These are phyloP conservation scores for Debaryomyces maramus DNA, from an alignment of 805 yeast genomes.

Conservation along the genomic window DNA sequence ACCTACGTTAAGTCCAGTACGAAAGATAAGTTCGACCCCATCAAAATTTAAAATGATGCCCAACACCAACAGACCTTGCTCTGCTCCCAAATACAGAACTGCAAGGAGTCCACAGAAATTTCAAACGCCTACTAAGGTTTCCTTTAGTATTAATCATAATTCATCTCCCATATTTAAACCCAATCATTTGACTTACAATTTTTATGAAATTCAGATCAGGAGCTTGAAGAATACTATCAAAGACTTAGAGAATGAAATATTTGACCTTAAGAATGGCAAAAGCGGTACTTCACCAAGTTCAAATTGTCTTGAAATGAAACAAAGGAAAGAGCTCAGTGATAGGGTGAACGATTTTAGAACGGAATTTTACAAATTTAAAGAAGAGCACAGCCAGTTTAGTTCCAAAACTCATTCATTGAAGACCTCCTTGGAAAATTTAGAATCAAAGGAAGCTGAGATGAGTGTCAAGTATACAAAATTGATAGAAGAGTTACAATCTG, in stretches of 20 bases:
- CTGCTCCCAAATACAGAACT: conserved; percentile 1
- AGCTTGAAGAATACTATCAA: conserved; percentile 11
- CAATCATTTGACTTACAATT: conserved; percentile 7
- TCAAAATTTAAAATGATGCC: conserved; percentile 3
- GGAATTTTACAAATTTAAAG: conserved; percentile 11
- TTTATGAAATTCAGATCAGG: conserved; percentile 7
- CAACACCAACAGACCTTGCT: background rate
- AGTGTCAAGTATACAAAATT: background rate
- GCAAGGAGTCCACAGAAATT: background rate
- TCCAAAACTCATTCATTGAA: background rate
- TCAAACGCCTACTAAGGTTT: background rate
- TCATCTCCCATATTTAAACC: conserved; percentile 1
- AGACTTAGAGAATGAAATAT: conserved; percentile 13
- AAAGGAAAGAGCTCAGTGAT: conserved; percentile 2
- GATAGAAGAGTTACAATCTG: background rate
- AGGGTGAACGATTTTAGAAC: conserved; percentile 10
- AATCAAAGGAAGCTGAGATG: background rate
- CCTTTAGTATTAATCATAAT: background rate
- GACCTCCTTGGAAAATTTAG: conserved; percentile 1
- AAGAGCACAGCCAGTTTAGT: conserved; percentile 7
- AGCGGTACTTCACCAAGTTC: conserved; percentile 1
- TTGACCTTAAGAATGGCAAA: conserved; percentile 12
- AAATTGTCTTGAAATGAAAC: background rate
- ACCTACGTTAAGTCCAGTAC: conserved; percentile 1
- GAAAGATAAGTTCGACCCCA: conserved; percentile 1